Base-by-base conservation (phyloP, 1,139 yeast species). In the Blastobotrys apis region DNA sequence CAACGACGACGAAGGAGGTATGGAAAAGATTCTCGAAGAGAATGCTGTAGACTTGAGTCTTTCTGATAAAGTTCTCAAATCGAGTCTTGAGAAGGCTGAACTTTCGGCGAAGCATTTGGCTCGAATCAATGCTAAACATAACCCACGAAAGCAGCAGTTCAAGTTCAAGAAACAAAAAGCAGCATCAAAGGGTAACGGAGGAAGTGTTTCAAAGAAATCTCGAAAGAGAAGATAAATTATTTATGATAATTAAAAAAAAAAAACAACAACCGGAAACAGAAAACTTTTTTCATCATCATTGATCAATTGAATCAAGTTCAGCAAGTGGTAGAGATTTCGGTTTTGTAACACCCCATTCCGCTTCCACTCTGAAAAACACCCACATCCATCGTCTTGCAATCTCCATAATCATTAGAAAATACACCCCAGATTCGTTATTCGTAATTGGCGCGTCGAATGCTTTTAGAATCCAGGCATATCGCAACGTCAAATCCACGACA, bases 381-480 rank as follows among this genome's bases (percentile, higher is more conserved):
- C 98, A 92, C 47, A 87, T 66, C 79, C 92, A 86, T 55, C 98
- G 73, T 64, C 98, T 74, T 9, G 80, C 55, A 9, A 92, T 72
- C 62, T 92, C 98, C 44, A 88, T 65, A 8, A 77, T 57, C 57
- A 90, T 94, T 42, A 86, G 64, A 5, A 73, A 59, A 48, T 82
- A 80, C 53, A 76, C 72, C 1, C 92, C 94, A 20, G 73, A 65
- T 52, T 79, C 84, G 29, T 70, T 65, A 21, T 80, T 75, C 55
- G 53, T 37, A 58, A 53, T 53, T 57, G 53, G 36, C 58, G 53
- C 53, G 59, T 53, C 32, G 57, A 59, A 1, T 15, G 65, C 51
- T 53, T 82, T 77, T 56, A 81, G 67, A 2, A 84, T 57, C 96
- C 97, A 92, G 22, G 87, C 63, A 60, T 77, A 88, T 50, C 97